Conservation (phyloP, 495 filamentous ascomycete genomes). For the Aspergillus panamensis region DNA sequence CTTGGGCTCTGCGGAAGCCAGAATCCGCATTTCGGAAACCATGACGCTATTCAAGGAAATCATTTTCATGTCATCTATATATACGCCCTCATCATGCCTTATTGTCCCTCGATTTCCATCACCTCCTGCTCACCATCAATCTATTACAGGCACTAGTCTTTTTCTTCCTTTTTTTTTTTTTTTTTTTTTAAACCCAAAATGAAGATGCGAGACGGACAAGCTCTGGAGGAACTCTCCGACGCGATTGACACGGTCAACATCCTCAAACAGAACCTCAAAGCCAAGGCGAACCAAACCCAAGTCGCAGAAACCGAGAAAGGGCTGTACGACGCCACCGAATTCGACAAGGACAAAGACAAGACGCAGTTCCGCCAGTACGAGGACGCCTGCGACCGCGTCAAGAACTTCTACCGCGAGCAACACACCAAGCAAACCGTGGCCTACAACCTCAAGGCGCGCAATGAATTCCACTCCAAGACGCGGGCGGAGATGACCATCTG, state of each 20-base stretch:
- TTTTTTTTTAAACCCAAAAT: conserved; percentile 28
- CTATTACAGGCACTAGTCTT: background rate
- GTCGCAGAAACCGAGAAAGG: conserved; percentile 40
- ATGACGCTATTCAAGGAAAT: conserved; percentile 6
- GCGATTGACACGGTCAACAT: conserved; percentile 78
- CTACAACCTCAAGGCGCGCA: conserved; percentile 74
- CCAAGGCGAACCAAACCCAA: conserved; percentile 19
- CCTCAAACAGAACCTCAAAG: conserved; percentile 58
- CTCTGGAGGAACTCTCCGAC: conserved; percentile 78
- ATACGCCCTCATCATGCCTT: background rate
- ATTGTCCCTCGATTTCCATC: conserved; percentile 4
- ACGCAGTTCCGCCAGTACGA: conserved; percentile 76
- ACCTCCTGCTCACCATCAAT: conserved; percentile 10
- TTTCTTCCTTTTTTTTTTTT: conserved; percentile 21
- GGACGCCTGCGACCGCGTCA: conserved; percentile 72
- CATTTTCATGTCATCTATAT: conserved; percentile 1
- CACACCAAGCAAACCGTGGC: conserved; percentile 82
- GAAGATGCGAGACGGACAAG: conserved; percentile 54
- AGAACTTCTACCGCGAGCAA: conserved; percentile 79
- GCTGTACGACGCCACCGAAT: conserved; percentile 60
- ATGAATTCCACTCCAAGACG: conserved; percentile 62
- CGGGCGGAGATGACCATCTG: conserved; percentile 78
- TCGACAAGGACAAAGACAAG: conserved; percentile 78
- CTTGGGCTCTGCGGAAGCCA: conserved; percentile 22
- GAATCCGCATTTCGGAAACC: conserved; percentile 30